phyloP scores from a whole-genome alignment of 805 yeast species.

The Cyberlindnera mycetangii region DNA sequence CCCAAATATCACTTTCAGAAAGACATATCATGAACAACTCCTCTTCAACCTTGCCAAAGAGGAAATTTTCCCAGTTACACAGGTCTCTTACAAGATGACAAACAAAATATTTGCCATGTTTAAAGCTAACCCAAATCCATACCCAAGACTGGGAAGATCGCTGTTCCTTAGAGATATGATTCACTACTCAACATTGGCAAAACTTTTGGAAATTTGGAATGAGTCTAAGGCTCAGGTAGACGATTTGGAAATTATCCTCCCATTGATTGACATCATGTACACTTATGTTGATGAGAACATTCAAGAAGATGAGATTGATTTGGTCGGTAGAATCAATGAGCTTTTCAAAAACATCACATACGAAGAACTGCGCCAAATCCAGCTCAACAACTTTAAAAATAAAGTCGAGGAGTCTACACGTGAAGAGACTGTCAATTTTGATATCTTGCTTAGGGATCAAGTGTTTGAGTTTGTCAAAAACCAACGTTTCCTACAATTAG shows the following conservation, averaged over 20 bases:
- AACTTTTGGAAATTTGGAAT: conserved; percentile 62
- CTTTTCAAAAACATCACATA: conserved; percentile 42
- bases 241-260: conserved; percentile 50
- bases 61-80: conserved; percentile 37
- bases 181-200: conserved; percentile 53
- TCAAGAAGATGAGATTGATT: conserved; percentile 20
- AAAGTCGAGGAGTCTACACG: conserved; percentile 43
- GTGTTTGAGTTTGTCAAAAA: conserved; percentile 70
- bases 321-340: conserved; percentile 44
- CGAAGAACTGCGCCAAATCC: conserved; percentile 51
- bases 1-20: conserved; percentile 58
- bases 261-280: conserved; percentile 40
- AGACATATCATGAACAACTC: conserved; percentile 59
- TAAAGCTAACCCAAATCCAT: conserved; percentile 6
- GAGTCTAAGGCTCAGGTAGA: conserved; percentile 51
- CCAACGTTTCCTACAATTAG: conserved; percentile 67
- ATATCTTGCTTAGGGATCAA: conserved; percentile 48
- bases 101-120: conserved; percentile 28
- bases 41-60: conserved; percentile 60
- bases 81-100: conserved; percentile 30
- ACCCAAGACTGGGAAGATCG: conserved; percentile 33
- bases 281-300: conserved; percentile 28
- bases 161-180: conserved; percentile 52
- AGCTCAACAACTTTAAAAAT: conserved; percentile 42
- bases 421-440: conserved; percentile 44